phyloP scores from a whole-genome alignment of 768 basidiomycete genomes.

The Suillus subalutaceus region DNA sequence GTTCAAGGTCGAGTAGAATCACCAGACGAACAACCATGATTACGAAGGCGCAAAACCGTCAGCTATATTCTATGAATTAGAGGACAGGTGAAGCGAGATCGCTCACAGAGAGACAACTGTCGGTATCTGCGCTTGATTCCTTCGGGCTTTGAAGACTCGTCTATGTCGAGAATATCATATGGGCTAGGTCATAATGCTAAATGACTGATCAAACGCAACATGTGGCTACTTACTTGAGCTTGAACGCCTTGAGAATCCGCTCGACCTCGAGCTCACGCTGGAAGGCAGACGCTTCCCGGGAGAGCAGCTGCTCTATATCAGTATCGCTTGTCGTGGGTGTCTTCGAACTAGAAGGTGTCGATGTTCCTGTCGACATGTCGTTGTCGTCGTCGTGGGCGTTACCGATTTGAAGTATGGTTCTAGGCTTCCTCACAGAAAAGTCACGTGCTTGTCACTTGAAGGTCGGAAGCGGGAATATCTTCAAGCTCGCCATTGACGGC shows the following conservation, averaged over 20 bases:
- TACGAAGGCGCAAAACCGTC: slow-evolving; percentile 8
- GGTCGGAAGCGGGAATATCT: not conserved
- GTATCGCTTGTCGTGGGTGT: slow-evolving; percentile 36
- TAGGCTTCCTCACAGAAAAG: not conserved
- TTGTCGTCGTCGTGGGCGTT: not conserved
- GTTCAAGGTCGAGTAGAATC: not conserved
- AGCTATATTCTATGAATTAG: slow-evolving; percentile 1
- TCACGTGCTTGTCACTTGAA: slow-evolving; percentile 21
- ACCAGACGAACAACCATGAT: slow-evolving; percentile 6
- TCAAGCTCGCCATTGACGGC: not conserved
- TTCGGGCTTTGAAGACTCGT: slow-evolving; percentile 66
- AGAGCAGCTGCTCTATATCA: slow-evolving; percentile 81
- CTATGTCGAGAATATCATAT: slow-evolving; percentile 90
- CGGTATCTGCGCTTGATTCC: slow-evolving; percentile 91
- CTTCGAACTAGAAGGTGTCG: slow-evolving; percentile 21
- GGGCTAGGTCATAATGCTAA: slow-evolving; percentile 54
- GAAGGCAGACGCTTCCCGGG: slow-evolving; percentile 80
- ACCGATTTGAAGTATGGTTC: not conserved
- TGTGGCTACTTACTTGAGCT: slow-evolving; percentile 74
- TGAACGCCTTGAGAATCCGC: slow-evolving; percentile 92
- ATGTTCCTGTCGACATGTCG: slow-evolving; percentile 26
- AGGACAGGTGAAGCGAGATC: slow-evolving; percentile 16
- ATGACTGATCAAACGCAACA: not conserved
- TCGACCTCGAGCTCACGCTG: slow-evolving; percentile 89
- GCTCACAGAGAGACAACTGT: slow-evolving; percentile 82